These are phyloP conservation scores for Psidium friedrichsthalianum DNA, from an alignment of 345 rosid species.

Conservation along the genomic window DNA sequence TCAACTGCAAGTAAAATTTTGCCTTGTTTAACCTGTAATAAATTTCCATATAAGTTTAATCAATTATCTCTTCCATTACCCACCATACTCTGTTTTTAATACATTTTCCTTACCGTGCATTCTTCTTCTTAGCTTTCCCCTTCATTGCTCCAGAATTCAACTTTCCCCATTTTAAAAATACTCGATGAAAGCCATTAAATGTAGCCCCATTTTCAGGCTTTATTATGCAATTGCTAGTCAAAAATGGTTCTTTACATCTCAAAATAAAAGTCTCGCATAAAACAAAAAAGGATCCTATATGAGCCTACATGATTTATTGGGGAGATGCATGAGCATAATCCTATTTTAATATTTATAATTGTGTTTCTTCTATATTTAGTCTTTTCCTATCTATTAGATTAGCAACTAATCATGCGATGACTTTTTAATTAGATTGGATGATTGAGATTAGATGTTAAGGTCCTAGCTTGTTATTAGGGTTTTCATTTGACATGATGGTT, in stretches of 20 bases:
- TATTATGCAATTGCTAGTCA: not conserved
- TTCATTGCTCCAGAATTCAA: not conserved
- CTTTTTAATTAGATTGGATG: not conserved
- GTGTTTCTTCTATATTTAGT: not conserved
- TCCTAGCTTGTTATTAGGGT: not conserved
- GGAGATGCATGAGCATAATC: not conserved
- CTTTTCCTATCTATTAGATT: not conserved
- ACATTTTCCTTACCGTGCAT: not conserved
- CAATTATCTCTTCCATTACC: not conserved
- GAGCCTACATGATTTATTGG: not conserved
- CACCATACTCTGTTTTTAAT: not conserved
- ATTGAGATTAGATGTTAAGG: not conserved
- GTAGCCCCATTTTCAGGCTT: not conserved
- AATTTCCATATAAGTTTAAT: not conserved
- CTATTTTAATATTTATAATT: not conserved
- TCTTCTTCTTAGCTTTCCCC: not conserved
- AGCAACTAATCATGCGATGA: not conserved
- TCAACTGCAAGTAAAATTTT: not conserved
- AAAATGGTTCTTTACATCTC: not conserved
- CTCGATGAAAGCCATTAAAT: not conserved
- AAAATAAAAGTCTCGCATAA: not conserved
- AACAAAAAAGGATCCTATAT: not conserved
- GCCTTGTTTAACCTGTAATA: not conserved
- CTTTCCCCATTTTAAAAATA: not conserved
- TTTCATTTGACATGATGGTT: not conserved